phyloP scores from a whole-genome alignment of 208 protist genomes.

The Herpetomonas samuelpessoai region DNA sequence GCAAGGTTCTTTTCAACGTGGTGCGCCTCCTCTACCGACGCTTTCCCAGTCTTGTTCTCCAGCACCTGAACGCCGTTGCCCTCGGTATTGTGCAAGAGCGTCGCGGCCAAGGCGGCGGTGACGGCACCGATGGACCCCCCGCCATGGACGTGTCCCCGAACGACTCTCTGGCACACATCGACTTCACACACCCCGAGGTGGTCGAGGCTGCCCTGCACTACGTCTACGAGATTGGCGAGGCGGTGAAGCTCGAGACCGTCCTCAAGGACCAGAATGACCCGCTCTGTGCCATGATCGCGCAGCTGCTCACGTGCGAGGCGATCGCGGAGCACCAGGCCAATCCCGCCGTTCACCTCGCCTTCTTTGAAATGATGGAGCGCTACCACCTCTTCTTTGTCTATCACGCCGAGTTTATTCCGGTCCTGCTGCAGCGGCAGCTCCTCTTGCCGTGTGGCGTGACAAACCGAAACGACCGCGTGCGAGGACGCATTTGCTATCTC shows the following conservation, averaged over 20 bases:
- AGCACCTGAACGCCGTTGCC: constrained; percentile 39
- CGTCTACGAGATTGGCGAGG: constrained; percentile 76
- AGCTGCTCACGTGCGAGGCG: constrained; percentile 40
- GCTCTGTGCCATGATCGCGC: constrained; percentile 44
- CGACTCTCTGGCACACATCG: constrained; percentile 12
- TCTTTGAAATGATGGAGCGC: constrained; percentile 76
- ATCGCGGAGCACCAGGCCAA: constrained; percentile 19
- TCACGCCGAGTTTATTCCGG: constrained; percentile 44
- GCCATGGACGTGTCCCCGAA: neutral
- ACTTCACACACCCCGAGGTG: constrained; percentile 38
- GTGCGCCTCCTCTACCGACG: constrained; percentile 58
- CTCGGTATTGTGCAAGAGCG: constrained; percentile 6
- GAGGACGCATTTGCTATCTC: constrained; percentile 65
- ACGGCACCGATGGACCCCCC: neutral
- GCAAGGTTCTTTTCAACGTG: constrained; percentile 61
- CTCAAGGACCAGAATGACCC: constrained; percentile 32
- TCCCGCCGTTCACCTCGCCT: constrained; percentile 61
- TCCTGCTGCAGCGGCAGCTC: constrained; percentile 66
- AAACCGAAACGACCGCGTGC: constrained; percentile 50
- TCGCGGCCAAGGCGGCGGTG: constrained; percentile 13
- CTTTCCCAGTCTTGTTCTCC: constrained; percentile 38
- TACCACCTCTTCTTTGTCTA: constrained; percentile 70
- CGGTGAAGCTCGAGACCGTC: constrained; percentile 37
- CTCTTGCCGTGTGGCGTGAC: constrained; percentile 62
- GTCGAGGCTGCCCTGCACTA: constrained; percentile 69